Percentiles rank a stretch among this genome's conserved stretches.
Conservation (phyloP, 2,329 filamentous ascomycete genomes). For the Gremmenia infestans region DNA sequence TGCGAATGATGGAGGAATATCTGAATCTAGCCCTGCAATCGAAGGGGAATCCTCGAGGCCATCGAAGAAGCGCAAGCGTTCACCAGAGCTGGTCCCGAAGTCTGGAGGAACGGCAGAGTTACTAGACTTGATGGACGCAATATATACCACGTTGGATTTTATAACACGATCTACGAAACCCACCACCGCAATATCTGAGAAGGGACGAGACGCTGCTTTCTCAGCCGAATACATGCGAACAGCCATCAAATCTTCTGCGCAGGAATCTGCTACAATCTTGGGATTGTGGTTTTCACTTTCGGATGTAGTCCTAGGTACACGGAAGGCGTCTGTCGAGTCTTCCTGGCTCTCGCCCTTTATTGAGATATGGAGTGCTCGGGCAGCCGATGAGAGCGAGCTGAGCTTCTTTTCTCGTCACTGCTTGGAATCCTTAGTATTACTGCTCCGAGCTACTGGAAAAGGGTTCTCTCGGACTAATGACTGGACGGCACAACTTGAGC, state of each 20-base stretch:
- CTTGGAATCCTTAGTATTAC: conserved; percentile 25
- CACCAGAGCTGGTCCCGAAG: conserved; percentile 21
- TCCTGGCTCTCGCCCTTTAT: conserved; percentile 28
- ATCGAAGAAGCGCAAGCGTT: conserved; percentile 31
- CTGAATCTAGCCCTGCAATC: conserved; percentile 7
- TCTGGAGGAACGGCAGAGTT: background rate
- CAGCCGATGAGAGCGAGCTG: conserved; percentile 17
- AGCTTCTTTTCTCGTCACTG: conserved; percentile 30
- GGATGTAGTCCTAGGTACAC: conserved; percentile 6
- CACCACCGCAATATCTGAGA: background rate
- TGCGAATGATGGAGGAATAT: background rate
- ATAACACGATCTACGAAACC: conserved; percentile 19
- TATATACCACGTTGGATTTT: conserved; percentile 19
- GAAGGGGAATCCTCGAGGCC: conserved; percentile 32
- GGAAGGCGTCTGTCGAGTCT: background rate
- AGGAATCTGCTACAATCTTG: conserved; percentile 28
- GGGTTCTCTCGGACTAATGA: background rate
- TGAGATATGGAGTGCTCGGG: conserved; percentile 27
- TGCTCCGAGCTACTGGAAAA: conserved; percentile 20
- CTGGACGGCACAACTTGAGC: conserved; percentile 27
- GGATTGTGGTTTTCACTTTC: conserved; percentile 30
- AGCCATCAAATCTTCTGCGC: conserved; percentile 25
- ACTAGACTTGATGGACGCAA: conserved; percentile 18
- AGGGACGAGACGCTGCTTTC: conserved; percentile 16
- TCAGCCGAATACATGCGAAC: conserved; percentile 30